Base-by-base conservation (phyloP, 179 eudicot species). In the Heliamphora pulchella region DNA sequence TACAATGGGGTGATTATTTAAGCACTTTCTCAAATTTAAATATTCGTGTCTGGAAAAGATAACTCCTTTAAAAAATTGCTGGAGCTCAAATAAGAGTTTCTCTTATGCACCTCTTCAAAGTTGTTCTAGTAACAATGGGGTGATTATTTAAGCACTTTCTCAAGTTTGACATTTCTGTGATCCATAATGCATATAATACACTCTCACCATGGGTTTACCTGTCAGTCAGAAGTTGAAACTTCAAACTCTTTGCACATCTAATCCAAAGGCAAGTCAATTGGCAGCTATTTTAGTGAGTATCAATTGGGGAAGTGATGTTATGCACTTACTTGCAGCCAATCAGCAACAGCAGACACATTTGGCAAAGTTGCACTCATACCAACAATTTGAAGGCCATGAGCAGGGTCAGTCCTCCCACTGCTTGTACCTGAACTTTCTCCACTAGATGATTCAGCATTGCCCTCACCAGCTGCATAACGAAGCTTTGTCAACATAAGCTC, bases 301-400 rank as follows among this genome's bases (percentile, higher is more conserved):
- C 59, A 18, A 20, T n/a, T 53, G 61, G 48, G 22, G 54, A 5
- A 48, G 50, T 59, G 17, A 31, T 57, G 13, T 43, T 58, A 58
- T 31, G 31, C 48, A 88, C 96, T 87, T 86, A 96, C 99, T 84
- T 94, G 97, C 85, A 96, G 98, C 99, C 99, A 96, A 65, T 96
- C 97, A 78, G 99, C 97, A 86, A 96, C 96, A 63, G 99, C 94
- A 80, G 94, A 90, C 81, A 96, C 98, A 85, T 96, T 96, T 48
- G 98, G 99, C 91, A 96, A 89, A 76, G 99, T 96, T 67, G 99
- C 98, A 91, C 98, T 96, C 99, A 96, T 94, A 74, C 99, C 99
- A 88, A 96, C 97, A 79, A 96, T 96, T 86, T 96, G 99, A 74
- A 96, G 87, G 84, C 98, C 97, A 80, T 83, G 89, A 78, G 96